Conservation (phyloP, 208 protist species). For the Leishmania aethiopica region DNA sequence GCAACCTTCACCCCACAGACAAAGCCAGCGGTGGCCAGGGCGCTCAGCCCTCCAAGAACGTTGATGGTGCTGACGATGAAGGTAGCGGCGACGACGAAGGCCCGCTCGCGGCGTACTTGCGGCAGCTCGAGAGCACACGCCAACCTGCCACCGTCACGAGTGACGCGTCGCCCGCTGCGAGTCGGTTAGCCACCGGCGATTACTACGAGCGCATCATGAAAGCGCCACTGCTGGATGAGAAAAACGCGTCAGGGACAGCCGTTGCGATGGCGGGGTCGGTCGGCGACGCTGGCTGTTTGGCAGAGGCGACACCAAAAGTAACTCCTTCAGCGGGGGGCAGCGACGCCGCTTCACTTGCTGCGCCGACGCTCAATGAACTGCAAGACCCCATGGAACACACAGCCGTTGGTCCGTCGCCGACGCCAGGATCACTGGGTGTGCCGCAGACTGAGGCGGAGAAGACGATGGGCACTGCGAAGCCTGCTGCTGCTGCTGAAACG, state of each 20-base stretch:
- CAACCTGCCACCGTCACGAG: background rate
- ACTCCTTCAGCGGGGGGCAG: background rate
- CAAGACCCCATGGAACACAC: background rate
- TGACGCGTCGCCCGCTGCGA: background rate
- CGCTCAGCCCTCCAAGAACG: background rate
- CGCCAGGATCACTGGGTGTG: background rate
- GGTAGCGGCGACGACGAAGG: slow-evolving; percentile 29
- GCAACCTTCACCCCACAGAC: slow-evolving; percentile 25
- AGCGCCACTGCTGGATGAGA: slow-evolving; percentile 16
- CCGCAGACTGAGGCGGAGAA: background rate
- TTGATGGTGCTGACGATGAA: background rate
- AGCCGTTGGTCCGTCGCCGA: background rate
- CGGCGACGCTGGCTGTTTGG: background rate
- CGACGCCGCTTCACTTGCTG: background rate
- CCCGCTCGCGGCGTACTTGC: slow-evolving; percentile 52
- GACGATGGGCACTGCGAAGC: background rate
- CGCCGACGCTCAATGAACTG: background rate
- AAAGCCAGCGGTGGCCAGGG: background rate
- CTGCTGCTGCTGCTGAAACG: background rate
- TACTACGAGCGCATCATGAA: slow-evolving; percentile 36
- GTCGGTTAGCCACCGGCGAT: background rate
- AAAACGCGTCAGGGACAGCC: background rate
- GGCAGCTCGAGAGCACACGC: slow-evolving; percentile 30
- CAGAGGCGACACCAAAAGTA: background rate
- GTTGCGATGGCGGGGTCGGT: background rate